A percentile compares a stretch with the other conserved stretches of the same genome.
These are phyloP conservation scores for Piloderma croceum DNA, from an alignment of 768 basidiomycete genomes.

Conservation along the genomic window DNA sequence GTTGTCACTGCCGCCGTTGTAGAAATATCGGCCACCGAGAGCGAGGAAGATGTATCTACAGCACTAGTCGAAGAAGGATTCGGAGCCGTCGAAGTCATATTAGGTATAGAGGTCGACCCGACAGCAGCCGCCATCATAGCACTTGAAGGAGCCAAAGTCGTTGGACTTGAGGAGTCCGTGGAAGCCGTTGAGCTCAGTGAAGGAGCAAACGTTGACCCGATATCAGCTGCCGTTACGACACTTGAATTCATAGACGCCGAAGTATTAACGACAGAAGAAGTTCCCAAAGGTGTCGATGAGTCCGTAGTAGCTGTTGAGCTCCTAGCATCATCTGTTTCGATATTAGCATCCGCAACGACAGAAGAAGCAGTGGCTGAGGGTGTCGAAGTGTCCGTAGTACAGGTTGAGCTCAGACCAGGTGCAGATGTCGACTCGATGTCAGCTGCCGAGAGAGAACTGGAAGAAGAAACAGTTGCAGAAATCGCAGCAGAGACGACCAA, in stretches of 20 bases:
- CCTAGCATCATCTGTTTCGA: slow-evolving; percentile 25
- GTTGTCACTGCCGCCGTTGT: neutral
- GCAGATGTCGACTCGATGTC: slow-evolving; percentile 4
- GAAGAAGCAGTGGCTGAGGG: slow-evolving; percentile 21
- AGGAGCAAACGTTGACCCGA: too few relatives aligned
- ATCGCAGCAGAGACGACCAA: slow-evolving; percentile 4
- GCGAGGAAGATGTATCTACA: too few relatives aligned
- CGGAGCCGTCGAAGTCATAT: too few relatives aligned
- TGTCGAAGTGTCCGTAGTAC: slow-evolving; percentile 23
- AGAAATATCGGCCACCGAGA: too few relatives aligned
- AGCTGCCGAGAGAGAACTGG: slow-evolving; percentile 8
- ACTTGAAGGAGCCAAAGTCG: too few relatives aligned
- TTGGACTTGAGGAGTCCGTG: too few relatives aligned
- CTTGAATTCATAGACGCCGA: neutral
- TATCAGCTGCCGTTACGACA: too few relatives aligned
- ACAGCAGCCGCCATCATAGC: slow-evolving; percentile 22
- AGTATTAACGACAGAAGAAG: too few relatives aligned
- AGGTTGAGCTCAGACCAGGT: slow-evolving; percentile 24
- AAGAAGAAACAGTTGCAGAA: slow-evolving; percentile 2
- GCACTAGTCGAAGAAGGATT: too few relatives aligned
- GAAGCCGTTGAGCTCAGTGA: too few relatives aligned
- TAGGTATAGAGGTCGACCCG: too few relatives aligned
- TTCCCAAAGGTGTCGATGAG: neutral
- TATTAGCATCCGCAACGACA: slow-evolving; percentile 10
- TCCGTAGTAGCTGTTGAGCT: neutral